These are phyloP conservation scores for Arabis hirsuta DNA, from an alignment of 345 rosid species.

Conservation along the genomic window DNA sequence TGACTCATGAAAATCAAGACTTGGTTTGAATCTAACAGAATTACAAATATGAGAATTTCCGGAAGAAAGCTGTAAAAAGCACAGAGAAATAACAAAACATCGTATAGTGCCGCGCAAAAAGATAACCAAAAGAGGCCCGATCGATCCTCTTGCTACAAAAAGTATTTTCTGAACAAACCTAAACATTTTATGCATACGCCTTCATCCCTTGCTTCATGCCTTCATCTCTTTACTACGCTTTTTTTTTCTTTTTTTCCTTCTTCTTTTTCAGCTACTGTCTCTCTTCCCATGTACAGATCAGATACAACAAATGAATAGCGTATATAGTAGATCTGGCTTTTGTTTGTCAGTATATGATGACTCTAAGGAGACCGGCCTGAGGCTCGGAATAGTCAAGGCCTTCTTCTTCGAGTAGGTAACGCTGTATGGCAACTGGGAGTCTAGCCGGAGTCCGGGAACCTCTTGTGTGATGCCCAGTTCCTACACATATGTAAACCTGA, in stretches of 20 bases:
- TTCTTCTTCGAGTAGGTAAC: slow-evolving; percentile 90
- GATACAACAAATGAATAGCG: slow-evolving; percentile 47
- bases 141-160: slow-evolving; percentile 41
- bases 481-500: slow-evolving; percentile 90
- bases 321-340: slow-evolving; percentile 22
- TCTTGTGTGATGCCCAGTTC: slow-evolving; percentile 94
- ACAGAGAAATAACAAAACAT: slow-evolving; percentile 36
- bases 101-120: slow-evolving; percentile 25
- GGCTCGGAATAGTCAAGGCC: slow-evolving; percentile 87
- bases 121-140: slow-evolving; percentile 24
- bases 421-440: slow-evolving; percentile 91
- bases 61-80: slow-evolving; percentile 26
- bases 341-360: slow-evolving; percentile 66
- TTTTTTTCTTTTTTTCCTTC: slow-evolving; percentile 21
- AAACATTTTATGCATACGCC: slow-evolving; percentile 38
- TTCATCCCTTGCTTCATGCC: slow-evolving; percentile 21
- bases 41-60: slow-evolving; percentile 36
- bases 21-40: slow-evolving; percentile 19
- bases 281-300: slow-evolving; percentile 45
- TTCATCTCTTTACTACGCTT: slow-evolving; percentile 32
- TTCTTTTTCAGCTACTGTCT: slow-evolving; percentile 33
- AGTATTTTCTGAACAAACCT: slow-evolving; percentile 43
- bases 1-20: background rate
- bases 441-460: slow-evolving; percentile 92
- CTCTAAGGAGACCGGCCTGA: slow-evolving; percentile 93